These are phyloP conservation scores for Solanum chiquidenum DNA, from an alignment of 257 asterid species.

Conservation along the genomic window DNA sequence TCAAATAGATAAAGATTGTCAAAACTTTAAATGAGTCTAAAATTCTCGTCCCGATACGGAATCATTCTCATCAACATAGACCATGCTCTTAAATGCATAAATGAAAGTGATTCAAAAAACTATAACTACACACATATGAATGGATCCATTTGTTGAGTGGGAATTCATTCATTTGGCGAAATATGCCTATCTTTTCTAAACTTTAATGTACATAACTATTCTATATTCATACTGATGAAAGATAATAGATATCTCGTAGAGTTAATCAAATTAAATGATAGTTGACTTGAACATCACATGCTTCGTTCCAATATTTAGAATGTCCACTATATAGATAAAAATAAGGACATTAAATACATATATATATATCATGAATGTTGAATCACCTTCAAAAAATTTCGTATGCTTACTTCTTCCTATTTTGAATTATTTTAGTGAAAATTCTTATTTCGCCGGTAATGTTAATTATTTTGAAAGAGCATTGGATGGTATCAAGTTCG, in stretches of 20 bases:
- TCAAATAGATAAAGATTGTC: background rate
- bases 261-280: background rate
- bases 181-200: background rate
- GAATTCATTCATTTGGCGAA: background rate
- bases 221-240: background rate
- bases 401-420: accelerated
- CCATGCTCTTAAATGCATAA: background rate
- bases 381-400: no score
- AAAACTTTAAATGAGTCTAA: background rate
- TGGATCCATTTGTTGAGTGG: background rate
- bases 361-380: background rate
- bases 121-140: background rate
- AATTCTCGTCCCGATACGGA: background rate
- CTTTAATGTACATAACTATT: background rate
- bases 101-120: background rate
- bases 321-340: no score
- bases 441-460: no score
- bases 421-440: no score
- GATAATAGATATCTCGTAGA: background rate
- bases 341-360: no score
- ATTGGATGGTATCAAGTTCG: background rate
- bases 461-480: background rate
- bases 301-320: background rate
- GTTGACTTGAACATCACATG: background rate
- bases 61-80: background rate